Evolutionary conservation across 202 grass and related monocot species (phyloP).

Genomic region (Elaeis oleifera): DNA sequence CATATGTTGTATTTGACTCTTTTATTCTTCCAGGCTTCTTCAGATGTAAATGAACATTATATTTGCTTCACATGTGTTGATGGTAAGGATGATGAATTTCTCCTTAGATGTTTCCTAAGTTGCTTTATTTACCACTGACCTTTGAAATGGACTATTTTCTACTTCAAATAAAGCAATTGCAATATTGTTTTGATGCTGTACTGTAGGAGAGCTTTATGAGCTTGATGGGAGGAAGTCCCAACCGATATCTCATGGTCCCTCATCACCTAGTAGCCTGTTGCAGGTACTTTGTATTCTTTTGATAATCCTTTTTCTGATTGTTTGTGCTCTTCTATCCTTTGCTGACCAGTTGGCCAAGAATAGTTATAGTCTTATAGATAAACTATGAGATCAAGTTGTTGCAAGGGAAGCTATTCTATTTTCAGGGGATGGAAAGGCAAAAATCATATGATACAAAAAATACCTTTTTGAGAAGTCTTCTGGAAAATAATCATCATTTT

Average conservation of each 20-base stretch:
- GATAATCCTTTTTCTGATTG: not conserved
- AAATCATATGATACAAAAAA: no score
- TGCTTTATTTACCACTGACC: no score
- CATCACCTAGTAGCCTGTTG: conserved; percentile 53
- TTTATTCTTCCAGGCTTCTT: conserved; percentile 45
- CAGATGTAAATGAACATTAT: conserved; percentile 71
- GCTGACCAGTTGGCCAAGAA: not conserved
- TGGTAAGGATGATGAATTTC: conserved; percentile 31
- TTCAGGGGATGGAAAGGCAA: no score
- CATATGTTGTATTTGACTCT: no score
- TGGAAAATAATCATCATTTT: no score
- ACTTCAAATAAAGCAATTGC: no score
- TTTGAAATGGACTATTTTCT: no score
- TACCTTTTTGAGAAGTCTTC: no score
- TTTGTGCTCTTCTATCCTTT: not conserved
- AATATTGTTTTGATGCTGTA: not conserved
- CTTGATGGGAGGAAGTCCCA: conserved; percentile 65
- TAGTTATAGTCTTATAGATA: no score
- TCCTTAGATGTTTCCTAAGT: no score
- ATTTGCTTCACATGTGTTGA: conserved; percentile 87
- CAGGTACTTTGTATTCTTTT: conserved; percentile 40
- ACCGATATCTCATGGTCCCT: conserved; percentile 46
- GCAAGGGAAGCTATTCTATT: no score
- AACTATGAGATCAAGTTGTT: no score
- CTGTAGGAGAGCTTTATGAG: conserved; percentile 64